phyloP scores from a whole-genome alignment of 495 filamentous ascomycete genomes.

The Lepraria neglecta region DNA sequence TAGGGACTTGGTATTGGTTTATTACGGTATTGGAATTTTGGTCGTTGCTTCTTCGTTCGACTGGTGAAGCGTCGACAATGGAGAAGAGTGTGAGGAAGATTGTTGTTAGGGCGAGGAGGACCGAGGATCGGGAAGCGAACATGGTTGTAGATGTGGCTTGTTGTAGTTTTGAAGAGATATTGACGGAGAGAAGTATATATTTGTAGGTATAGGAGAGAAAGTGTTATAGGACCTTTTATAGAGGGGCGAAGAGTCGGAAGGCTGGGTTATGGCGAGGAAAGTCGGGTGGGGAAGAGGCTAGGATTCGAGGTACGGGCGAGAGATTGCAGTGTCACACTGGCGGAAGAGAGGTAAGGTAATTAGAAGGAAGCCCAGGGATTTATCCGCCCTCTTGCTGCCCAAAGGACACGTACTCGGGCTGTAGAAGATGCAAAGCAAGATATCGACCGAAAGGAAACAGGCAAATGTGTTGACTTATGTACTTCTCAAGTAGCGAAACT shows the following conservation, averaged over 20 bases:
- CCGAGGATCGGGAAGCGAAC: slow-evolving; percentile 5
- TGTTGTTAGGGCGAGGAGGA: not conserved
- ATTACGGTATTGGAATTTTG: not conserved
- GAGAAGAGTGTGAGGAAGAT: slow-evolving; percentile 6
- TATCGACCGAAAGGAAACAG: not conserved
- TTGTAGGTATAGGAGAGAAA: not conserved
- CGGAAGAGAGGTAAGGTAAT: not conserved
- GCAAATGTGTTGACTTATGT: not conserved
- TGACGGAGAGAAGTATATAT: not conserved
- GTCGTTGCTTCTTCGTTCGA: not conserved
- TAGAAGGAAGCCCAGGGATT: not conserved
- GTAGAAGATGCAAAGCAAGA: slow-evolving; percentile 1
- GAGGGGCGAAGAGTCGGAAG: not conserved
- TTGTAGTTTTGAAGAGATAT: not conserved
- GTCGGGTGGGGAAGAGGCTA: not conserved
- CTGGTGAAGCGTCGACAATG: slow-evolving; percentile 6
- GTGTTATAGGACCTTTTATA: not conserved
- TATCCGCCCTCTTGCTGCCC: not conserved
- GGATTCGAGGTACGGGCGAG: not conserved
- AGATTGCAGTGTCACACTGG: slow-evolving; percentile 5
- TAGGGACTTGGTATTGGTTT: slow-evolving; percentile 15
- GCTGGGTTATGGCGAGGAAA: not conserved
- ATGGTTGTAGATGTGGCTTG: not conserved
- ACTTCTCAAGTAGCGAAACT: slow-evolving; percentile 4
- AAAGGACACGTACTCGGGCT: not conserved